Evolutionary conservation across 805 yeast genomes (phyloP), one percentile per base, ranked within the genome.

Genomic region (Saturnispora zaruensis): DNA sequence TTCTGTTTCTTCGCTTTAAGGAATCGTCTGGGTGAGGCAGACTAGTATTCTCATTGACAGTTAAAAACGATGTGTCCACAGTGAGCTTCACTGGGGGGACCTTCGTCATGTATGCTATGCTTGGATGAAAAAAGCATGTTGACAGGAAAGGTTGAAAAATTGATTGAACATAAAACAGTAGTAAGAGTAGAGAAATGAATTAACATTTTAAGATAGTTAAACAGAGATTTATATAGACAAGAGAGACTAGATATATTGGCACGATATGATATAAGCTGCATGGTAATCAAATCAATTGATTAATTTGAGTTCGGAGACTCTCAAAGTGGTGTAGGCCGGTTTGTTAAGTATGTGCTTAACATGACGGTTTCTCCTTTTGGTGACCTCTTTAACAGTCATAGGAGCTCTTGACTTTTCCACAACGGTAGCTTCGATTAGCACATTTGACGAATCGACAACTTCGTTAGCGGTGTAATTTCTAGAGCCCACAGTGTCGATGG

Each of bases 331-430:
- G 60, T 85, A 76, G 59, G 76, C 81, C 51, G 84, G 87, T 67
- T 89, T 82, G 43, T 77, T 76, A 25, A 72, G 70, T 6, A 82
- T 73, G 70, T 87, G 77, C 65, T 84, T 75, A 54, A 78, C 72
- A 72, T 84, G 82, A 75, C 89, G 82, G 56, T 82, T 73, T 71
- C 96, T 81, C 68, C 91, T 77, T 64, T 87, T 84, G 26, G 95
- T 84, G 52, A 78, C 79, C 62, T 82, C 87, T 61, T 78, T 80
- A 30, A 81, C 73, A 58, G 82, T 78, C 72, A 82, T 79, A 51
- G 88, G 88, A 55, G 84, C 82, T 57, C 85, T 80, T 2, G 96
- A 84, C 70, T 86, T 85, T 62, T 89, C 96, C n/a, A 84, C 65
- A 40, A 90, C 87, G n/a, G 78, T 77, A 20, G 89, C 97, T 56